These are phyloP conservation scores for Kalmanozyma brasiliensis DNA, from an alignment of 1,284 basidiomycete genomes.

Conservation along the genomic window DNA sequence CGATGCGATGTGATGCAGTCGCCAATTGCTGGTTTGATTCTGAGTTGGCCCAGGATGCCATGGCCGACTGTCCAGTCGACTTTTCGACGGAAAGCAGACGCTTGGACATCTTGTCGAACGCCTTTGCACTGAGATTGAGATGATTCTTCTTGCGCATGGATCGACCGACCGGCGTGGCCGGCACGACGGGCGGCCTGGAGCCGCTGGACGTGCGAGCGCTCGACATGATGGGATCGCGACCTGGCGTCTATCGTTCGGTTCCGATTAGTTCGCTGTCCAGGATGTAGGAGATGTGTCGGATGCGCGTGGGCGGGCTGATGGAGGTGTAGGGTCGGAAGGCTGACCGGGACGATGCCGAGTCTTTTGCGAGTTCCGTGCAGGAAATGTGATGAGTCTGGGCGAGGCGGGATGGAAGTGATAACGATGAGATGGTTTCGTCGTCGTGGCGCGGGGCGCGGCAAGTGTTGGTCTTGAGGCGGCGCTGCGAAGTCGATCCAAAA, in stretches of 20 bases:
- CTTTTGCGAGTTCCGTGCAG: too few relatives aligned
- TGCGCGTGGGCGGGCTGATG: not conserved
- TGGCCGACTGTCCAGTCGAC: slow-evolving; percentile 29
- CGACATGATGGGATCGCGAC: slow-evolving; percentile 25
- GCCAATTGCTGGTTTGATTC: slow-evolving; percentile 32
- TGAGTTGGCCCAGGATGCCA: slow-evolving; percentile 27
- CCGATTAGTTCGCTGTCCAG: too few relatives aligned
- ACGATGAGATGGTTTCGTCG: not conserved
- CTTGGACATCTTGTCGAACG: slow-evolving; percentile 59
- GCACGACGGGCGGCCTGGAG: slow-evolving; percentile 40
- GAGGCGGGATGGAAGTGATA: not conserved
- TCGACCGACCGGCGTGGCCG: slow-evolving; percentile 42
- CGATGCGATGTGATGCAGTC: slow-evolving; percentile 31
- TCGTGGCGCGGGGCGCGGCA: not conserved
- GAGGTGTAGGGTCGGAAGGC: not conserved
- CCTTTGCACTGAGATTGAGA: slow-evolving; percentile 57
- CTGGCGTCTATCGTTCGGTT: too few relatives aligned
- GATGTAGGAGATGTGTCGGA: not conserved
- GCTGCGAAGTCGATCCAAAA: not conserved
- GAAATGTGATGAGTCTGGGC: too few relatives aligned
- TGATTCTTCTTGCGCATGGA: slow-evolving; percentile 50
- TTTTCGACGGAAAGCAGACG: slow-evolving; percentile 46
- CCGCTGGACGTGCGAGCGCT: slow-evolving; percentile 37
- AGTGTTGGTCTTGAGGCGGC: slow-evolving; percentile 30
- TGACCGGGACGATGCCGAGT: too few relatives aligned